A percentile compares a stretch with the other conserved stretches of the same genome.
Evolutionary conservation across 106 monocot genomes (phyloP).

Genomic region (Amphibolis antarctica): DNA sequence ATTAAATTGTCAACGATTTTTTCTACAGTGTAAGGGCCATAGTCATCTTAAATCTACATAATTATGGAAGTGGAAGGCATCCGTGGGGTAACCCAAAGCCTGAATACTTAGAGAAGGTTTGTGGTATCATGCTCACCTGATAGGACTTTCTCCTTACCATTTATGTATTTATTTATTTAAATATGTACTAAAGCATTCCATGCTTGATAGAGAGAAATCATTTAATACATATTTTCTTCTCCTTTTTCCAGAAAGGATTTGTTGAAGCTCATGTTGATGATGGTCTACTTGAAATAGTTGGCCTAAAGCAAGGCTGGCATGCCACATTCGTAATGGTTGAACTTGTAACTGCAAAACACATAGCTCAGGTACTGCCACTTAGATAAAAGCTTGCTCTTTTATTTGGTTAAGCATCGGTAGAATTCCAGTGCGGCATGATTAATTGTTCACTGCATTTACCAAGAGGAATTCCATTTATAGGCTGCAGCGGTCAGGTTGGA

Average conservation of each 20-base stretch:
- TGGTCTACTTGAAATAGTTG: slow-evolving; percentile 94
- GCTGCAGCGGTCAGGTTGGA: slow-evolving; percentile 77
- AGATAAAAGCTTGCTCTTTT: neutral
- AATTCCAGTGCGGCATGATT: neutral
- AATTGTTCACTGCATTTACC: neutral
- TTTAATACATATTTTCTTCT: neutral
- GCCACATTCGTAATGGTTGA: slow-evolving; percentile 95
- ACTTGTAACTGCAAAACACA: slow-evolving; percentile 85
- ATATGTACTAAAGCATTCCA: too few relatives aligned
- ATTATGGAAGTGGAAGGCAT: slow-evolving; percentile 85
- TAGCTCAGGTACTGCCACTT: slow-evolving; percentile 60
- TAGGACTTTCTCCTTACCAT: too few relatives aligned
- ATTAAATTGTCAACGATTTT: slow-evolving; percentile 3
- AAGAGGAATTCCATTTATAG: slow-evolving; percentile 19
- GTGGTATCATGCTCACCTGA: neutral
- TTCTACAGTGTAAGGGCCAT: slow-evolving; percentile 69
- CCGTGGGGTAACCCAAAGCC: slow-evolving; percentile 86
- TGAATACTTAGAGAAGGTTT: slow-evolving; percentile 92
- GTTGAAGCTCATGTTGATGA: slow-evolving; percentile 87
- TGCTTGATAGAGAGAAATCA: neutral
- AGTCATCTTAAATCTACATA: slow-evolving; percentile 81
- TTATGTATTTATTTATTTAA: too few relatives aligned
- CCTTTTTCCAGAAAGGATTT: slow-evolving; percentile 61
- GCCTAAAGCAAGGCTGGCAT: slow-evolving; percentile 99
- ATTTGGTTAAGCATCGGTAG: too few relatives aligned